These are phyloP conservation scores for Thermomucor indicae-seudaticae DNA, from an alignment of 371 early-diverging fungal species.

Conservation along the genomic window DNA sequence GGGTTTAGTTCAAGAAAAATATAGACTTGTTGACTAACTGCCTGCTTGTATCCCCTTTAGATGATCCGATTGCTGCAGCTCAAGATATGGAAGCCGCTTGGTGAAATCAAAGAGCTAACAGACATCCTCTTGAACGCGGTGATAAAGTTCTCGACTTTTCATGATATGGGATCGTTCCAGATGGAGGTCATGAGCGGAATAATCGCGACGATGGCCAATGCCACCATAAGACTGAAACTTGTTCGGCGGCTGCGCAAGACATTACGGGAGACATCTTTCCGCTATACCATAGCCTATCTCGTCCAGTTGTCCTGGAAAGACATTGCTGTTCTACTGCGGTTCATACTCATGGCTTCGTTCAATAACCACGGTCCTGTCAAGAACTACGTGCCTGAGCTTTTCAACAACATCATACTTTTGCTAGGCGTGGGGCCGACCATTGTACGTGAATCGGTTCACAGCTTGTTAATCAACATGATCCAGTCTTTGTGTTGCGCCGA, in stretches of 20 bases:
- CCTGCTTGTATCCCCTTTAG: conserved; percentile 7
- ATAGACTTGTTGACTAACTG: not conserved
- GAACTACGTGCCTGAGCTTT: conserved; percentile 78
- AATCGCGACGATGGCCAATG: conserved; percentile 68
- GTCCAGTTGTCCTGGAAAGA: conserved; percentile 83
- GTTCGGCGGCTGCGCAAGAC: conserved; percentile 66
- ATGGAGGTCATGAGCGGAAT: conserved; percentile 82
- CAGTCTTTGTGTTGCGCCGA: conserved; percentile 74
- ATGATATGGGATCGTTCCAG: conserved; percentile 71
- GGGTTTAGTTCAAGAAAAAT: conserved; percentile 10
- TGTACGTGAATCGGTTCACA: conserved; percentile 82
- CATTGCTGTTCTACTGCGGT: conserved; percentile 77
- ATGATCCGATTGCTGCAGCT: conserved; percentile 74
- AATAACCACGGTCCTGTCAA: conserved; percentile 65
- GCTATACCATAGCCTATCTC: conserved; percentile 54
- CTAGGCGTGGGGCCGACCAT: conserved; percentile 78
- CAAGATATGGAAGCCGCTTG: conserved; percentile 77
- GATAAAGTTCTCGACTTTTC: conserved; percentile 70
- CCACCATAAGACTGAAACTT: conserved; percentile 72
- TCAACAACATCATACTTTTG: conserved; percentile 74
- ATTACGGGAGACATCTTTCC: conserved; percentile 59
- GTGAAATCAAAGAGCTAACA: conserved; percentile 70
- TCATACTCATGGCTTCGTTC: conserved; percentile 82
- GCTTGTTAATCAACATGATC: conserved; percentile 80
- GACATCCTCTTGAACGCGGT: conserved; percentile 73